These are phyloP conservation scores for Centrapalus pauciflorus DNA, from an alignment of 129 eudicot genomes.

Conservation along the genomic window DNA sequence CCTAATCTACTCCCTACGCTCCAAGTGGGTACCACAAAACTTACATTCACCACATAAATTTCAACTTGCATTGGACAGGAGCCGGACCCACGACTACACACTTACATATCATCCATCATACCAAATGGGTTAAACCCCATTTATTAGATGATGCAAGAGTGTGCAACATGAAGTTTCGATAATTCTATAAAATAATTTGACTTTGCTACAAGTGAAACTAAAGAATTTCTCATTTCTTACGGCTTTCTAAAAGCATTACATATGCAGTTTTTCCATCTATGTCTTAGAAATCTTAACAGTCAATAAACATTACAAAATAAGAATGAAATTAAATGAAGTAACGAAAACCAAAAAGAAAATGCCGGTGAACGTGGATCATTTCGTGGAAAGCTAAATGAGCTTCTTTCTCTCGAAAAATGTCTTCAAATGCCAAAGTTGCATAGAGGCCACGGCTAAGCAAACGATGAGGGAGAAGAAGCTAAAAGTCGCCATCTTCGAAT, in stretches of 20 bases:
- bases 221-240: background rate
- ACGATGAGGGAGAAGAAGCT: constrained; percentile 46
- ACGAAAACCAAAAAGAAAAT: background rate
- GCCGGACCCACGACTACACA: too few species aligned
- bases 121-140: too few species aligned
- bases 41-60: too few species aligned
- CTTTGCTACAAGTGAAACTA: background rate
- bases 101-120: too few species aligned
- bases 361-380: background rate
- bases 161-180: too few species aligned
- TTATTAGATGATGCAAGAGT: too few species aligned
- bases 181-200: too few species aligned
- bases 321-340: background rate
- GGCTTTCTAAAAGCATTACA: background rate
- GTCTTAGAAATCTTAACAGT: background rate
- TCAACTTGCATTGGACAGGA: too few species aligned
- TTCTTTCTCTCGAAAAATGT: constrained; percentile 53
- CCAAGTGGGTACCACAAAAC: too few species aligned
- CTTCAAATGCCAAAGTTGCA: constrained; percentile 66
- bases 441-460: constrained; percentile 40
- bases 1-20: too few species aligned
- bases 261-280: background rate
- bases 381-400: constrained; percentile 29
- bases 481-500: constrained; percentile 50
- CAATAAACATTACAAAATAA: background rate